These are phyloP conservation scores for Cladorrhinum samala DNA, from an alignment of 495 filamentous ascomycete genomes.

Conservation along the genomic window DNA sequence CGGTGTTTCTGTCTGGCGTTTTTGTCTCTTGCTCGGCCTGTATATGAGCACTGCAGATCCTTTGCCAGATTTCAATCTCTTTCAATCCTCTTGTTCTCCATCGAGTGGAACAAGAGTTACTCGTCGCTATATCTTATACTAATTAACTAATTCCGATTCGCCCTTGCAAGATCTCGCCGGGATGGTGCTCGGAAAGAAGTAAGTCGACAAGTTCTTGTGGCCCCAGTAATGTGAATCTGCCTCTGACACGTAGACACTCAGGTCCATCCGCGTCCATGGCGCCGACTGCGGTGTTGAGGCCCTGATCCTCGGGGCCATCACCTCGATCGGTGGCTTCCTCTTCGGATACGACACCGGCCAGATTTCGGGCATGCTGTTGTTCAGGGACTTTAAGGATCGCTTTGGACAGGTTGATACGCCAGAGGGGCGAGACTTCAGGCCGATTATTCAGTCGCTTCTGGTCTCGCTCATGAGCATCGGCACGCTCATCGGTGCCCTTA, in stretches of 20 bases:
- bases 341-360: constrained; percentile 67
- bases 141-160: background rate
- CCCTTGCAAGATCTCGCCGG: background rate
- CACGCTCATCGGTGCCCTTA: constrained; percentile 33
- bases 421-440: constrained; percentile 21
- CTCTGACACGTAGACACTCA: too few relatives aligned
- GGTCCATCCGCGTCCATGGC: constrained; percentile 30
- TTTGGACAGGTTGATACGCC: constrained; percentile 33
- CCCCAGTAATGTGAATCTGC: background rate
- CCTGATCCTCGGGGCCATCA: constrained; percentile 32
- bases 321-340: constrained; percentile 67
- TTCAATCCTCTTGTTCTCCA: background rate
- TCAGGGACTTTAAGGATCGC: constrained; percentile 44
- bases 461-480: constrained; percentile 44
- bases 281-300: constrained; percentile 31
- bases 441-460: constrained; percentile 35
- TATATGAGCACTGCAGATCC: background rate
- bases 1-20: background rate
- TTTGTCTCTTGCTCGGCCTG: background rate
- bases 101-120: background rate
- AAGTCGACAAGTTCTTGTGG: background rate
- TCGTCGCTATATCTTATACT: background rate
- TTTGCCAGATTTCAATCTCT: background rate
- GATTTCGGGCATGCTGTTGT: constrained; percentile 56
- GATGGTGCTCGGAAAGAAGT: constrained; percentile 14